These are phyloP conservation scores for Silene vulgaris DNA, from an alignment of 179 eudicot species.

Conservation along the genomic window DNA sequence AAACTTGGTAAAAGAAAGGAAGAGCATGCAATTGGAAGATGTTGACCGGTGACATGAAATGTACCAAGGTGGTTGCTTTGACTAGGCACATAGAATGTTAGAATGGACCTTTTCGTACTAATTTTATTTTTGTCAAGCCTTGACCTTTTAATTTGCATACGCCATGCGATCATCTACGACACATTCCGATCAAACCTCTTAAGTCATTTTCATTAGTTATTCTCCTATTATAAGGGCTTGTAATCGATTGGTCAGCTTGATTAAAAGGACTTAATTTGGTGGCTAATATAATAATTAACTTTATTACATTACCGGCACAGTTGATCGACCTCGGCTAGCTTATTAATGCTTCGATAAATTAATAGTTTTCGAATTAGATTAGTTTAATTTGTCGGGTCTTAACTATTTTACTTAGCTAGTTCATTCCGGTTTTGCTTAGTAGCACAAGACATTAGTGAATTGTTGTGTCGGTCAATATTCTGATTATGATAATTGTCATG, in stretches of 20 bases:
- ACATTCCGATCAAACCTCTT: neutral
- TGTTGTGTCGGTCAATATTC: neutral
- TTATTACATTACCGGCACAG: too few relatives aligned
- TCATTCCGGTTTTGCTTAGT: neutral
- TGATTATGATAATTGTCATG: neutral
- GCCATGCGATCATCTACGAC: neutral
- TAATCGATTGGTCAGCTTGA: too few relatives aligned
- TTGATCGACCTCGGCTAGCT: too few relatives aligned
- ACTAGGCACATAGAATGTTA: constrained; percentile 4
- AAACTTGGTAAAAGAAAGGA: neutral
- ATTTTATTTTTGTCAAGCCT: neutral
- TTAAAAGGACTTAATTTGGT: too few relatives aligned
- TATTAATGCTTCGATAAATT: neutral
- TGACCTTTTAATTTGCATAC: neutral
- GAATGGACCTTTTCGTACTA: constrained; percentile 11
- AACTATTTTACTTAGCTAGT: too few relatives aligned
- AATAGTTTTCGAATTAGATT: neutral
- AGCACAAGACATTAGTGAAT: neutral
- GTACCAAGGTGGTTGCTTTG: constrained; percentile 9
- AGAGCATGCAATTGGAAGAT: constrained; percentile 7
- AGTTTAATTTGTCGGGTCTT: neutral
- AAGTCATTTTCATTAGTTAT: neutral
- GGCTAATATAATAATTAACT: too few relatives aligned
- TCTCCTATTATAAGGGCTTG: neutral
- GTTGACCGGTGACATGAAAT: constrained; percentile 1